Conservation (phyloP, 2,329 filamentous ascomycete species). For the Fusarium nygamai region DNA sequence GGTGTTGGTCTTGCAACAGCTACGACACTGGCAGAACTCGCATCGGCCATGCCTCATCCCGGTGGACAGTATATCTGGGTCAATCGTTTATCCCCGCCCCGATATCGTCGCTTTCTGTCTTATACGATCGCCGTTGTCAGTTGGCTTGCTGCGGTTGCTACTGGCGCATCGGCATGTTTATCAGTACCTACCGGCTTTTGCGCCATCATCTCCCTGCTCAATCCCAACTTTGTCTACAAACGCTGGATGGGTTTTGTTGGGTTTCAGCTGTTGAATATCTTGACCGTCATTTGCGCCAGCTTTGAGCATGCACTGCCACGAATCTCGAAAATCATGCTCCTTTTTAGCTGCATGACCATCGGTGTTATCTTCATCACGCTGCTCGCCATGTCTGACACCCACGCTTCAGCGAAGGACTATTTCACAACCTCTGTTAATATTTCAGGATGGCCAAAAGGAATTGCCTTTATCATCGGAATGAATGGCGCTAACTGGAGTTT, state of each 20-base stretch:
- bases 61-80: conserved; percentile 9
- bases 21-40: not conserved
- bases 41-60: conserved; percentile 4
- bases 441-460: conserved; percentile 1
- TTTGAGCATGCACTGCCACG: not conserved
- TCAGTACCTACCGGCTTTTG: not conserved
- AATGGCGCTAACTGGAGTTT: conserved; percentile 5
- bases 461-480: conserved; percentile 2
- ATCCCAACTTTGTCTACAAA: conserved; percentile 1
- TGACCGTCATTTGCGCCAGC: not conserved
- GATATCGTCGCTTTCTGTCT: not conserved
- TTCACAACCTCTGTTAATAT: conserved; percentile 3
- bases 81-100: not conserved
- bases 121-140: not conserved
- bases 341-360: not conserved
- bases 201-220: not conserved
- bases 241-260: conserved; percentile 5
- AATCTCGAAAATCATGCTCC: not conserved
- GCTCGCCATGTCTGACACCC: not conserved
- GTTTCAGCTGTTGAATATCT: not conserved
- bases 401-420: not conserved
- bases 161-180: not conserved
- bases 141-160: not conserved
- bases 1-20: not conserved
- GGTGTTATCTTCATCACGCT: not conserved